phyloP scores from a whole-genome alignment of 495 filamentous ascomycete species.

The Achaetomiella virescens region DNA sequence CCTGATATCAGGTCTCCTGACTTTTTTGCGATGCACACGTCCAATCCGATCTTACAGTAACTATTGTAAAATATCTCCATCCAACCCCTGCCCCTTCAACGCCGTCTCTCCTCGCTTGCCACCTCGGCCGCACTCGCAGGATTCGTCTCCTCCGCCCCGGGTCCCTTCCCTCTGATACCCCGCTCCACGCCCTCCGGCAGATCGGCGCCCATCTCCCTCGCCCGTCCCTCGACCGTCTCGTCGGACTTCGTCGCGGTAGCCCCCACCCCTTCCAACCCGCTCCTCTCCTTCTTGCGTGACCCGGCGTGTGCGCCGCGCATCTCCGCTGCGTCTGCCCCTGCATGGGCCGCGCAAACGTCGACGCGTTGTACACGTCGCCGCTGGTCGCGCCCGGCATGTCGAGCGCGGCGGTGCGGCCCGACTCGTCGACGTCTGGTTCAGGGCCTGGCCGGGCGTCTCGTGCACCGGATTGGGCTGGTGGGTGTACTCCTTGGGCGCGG shows the following conservation, averaged over 20 bases:
- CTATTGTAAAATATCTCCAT: too few relatives aligned
- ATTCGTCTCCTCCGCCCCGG: slow-evolving; percentile 28
- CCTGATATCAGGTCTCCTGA: too few relatives aligned
- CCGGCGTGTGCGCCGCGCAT: slow-evolving; percentile 42
- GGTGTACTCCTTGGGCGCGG: slow-evolving; percentile 45
- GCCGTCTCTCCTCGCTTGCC: slow-evolving; percentile 33
- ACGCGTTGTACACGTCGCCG: slow-evolving; percentile 52
- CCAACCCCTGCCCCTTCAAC: neutral
- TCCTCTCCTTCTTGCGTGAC: slow-evolving; percentile 45
- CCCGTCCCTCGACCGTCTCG: slow-evolving; percentile 32
- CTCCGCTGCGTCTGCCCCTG: slow-evolving; percentile 58
- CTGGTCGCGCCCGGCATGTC: slow-evolving; percentile 60
- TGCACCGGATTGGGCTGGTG: slow-evolving; percentile 2
- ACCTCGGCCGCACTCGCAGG: slow-evolving; percentile 44
- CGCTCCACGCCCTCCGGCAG: slow-evolving; percentile 13
- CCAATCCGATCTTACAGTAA: too few relatives aligned
- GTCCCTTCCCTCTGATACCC: neutral
- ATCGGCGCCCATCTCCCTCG: slow-evolving; percentile 17
- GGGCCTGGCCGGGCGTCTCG: slow-evolving; percentile 39
- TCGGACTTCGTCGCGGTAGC: slow-evolving; percentile 21
- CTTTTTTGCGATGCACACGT: too few relatives aligned
- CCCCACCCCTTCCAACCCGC: slow-evolving; percentile 51
- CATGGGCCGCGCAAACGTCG: slow-evolving; percentile 53
- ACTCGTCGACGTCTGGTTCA: slow-evolving; percentile 26
- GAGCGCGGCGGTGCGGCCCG: slow-evolving; percentile 34